A percentile compares a stretch with the other conserved stretches of the same genome.
Conservation (phyloP, 495 filamentous ascomycete genomes). For the Astrothelium macrocarpum region DNA sequence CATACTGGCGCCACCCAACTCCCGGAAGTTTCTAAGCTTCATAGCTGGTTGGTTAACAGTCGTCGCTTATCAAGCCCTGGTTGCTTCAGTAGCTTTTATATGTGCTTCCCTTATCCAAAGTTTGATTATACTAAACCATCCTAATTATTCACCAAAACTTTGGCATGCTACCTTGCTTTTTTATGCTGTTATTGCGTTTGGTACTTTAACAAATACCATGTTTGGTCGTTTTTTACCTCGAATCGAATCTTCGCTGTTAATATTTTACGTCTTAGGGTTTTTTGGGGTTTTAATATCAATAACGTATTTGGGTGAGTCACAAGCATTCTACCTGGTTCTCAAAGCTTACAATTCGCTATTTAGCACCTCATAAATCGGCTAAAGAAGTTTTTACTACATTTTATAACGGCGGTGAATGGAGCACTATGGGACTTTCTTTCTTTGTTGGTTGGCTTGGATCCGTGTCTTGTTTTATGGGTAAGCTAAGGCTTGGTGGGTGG, state of each 20-base stretch:
- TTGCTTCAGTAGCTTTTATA: slow-evolving; percentile 19
- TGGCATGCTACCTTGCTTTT: slow-evolving; percentile 28
- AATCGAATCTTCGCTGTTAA: slow-evolving; percentile 18
- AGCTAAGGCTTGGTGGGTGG: not conserved
- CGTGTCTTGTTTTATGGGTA: slow-evolving; percentile 17
- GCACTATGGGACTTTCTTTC: slow-evolving; percentile 17
- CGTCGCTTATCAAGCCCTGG: slow-evolving; percentile 21
- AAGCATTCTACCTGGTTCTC: too few species aligned
- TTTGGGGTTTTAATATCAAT: slow-evolving; percentile 17
- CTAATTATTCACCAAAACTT: slow-evolving; percentile 15
- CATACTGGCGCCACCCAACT: slow-evolving; percentile 26
- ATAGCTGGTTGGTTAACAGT: slow-evolving; percentile 23
- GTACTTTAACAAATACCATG: slow-evolving; percentile 21
- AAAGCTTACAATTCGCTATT: too few species aligned
- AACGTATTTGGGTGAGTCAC: too few species aligned
- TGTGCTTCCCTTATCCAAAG: slow-evolving; percentile 19
- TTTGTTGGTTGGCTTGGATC: slow-evolving; percentile 19
- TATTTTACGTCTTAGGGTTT: slow-evolving; percentile 20
- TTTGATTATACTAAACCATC: slow-evolving; percentile 24
- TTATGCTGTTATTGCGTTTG: slow-evolving; percentile 16
- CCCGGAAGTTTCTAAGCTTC: slow-evolving; percentile 29
- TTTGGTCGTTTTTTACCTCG: slow-evolving; percentile 15
- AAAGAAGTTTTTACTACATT: slow-evolving; percentile 9
- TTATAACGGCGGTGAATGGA: slow-evolving; percentile 16
- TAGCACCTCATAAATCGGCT: slow-evolving; percentile 11